phyloP scores from a whole-genome alignment of 768 basidiomycete genomes.

The Tricholoma bakamatsutake region DNA sequence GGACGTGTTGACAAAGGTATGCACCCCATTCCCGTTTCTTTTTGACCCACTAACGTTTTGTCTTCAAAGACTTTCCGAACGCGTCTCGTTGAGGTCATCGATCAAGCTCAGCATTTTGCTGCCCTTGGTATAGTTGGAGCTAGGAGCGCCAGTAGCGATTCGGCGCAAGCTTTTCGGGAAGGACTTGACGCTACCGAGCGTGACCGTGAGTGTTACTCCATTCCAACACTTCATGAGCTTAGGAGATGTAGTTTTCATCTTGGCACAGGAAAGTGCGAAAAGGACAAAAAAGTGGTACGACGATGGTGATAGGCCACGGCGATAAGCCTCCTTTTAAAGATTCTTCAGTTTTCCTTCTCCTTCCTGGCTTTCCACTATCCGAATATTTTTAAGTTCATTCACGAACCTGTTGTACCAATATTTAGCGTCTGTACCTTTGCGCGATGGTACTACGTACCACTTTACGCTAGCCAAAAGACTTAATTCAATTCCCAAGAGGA shows the following conservation, averaged over 20 bases:
- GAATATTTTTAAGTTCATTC: slow-evolving; percentile 47
- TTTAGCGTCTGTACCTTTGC: neutral
- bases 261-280: slow-evolving; percentile 80
- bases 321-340: slow-evolving; percentile 27
- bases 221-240: neutral
- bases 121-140: slow-evolving; percentile 56
- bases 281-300: slow-evolving; percentile 84
- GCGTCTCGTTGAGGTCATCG: slow-evolving; percentile 73
- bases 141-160: slow-evolving; percentile 46
- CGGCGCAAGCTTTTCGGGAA: slow-evolving; percentile 76
- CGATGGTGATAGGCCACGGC: slow-evolving; percentile 49
- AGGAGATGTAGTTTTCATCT: slow-evolving; percentile 61
- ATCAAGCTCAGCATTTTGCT: slow-evolving; percentile 88
- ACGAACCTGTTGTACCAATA: slow-evolving; percentile 49
- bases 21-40: slow-evolving; percentile 5
- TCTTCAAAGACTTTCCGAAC: slow-evolving; percentile 61
- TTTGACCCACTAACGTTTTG: neutral
- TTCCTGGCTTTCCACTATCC: slow-evolving; percentile 10
- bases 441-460: slow-evolving; percentile 44
- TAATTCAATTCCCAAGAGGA: slow-evolving; percentile 58
- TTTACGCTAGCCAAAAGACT: slow-evolving; percentile 76
- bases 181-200: slow-evolving; percentile 91
- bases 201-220: slow-evolving; percentile 59
- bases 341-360: slow-evolving; percentile 20
- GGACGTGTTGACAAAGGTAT: slow-evolving; percentile 60